These are phyloP conservation scores for Sonneratia caseolaris DNA, from an alignment of 345 rosid species.

Conservation along the genomic window DNA sequence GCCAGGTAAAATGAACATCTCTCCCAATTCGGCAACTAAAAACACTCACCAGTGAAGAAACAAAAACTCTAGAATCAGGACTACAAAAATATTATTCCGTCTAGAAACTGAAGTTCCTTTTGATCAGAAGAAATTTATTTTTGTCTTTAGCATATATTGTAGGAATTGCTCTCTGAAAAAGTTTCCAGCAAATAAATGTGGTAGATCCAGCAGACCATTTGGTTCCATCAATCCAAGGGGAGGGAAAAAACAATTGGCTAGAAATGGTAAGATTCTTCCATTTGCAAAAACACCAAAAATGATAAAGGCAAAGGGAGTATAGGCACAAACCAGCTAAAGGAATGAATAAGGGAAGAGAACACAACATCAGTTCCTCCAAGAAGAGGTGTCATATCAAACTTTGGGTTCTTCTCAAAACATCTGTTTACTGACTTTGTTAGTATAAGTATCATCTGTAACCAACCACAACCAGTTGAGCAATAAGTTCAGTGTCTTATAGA, in stretches of 20 bases:
- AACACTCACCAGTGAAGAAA: background rate
- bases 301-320: slow-evolving; percentile 12
- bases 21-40: background rate
- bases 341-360: slow-evolving; percentile 94
- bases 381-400: slow-evolving; percentile 97
- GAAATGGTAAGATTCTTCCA: background rate
- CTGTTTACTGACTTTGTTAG: slow-evolving; percentile 87
- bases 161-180: background rate
- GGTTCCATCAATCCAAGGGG: background rate
- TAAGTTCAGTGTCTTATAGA: slow-evolving; percentile 4
- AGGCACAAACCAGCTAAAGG: slow-evolving; percentile 77
- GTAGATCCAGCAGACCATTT: background rate
- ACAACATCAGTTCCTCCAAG: slow-evolving; percentile 99
- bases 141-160: background rate
- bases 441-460: slow-evolving; percentile 91
- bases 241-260: background rate
- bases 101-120: background rate
- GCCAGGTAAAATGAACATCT: background rate
- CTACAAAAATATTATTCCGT: background rate
- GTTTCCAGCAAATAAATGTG: background rate
- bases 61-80: background rate
- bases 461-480: slow-evolving; percentile 14
- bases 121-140: background rate
- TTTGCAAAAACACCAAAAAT: background rate
- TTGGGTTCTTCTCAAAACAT: slow-evolving; percentile 93